Conservation (phyloP, 345 rosid genomes). For the Crucihimalaya himalaica region DNA sequence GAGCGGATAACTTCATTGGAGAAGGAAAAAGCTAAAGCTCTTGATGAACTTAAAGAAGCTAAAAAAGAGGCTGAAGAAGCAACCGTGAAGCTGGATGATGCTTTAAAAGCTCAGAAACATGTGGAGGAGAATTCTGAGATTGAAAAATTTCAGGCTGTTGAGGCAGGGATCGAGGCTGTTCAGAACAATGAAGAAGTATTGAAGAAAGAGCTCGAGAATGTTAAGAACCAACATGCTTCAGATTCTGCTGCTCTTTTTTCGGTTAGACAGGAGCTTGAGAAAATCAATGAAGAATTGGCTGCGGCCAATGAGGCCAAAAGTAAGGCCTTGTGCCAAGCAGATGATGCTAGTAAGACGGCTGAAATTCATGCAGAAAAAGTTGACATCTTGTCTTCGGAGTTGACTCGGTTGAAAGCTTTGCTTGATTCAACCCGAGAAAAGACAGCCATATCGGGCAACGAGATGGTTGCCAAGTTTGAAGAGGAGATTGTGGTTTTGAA, state of each 20-base stretch:
- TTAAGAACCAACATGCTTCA: slow-evolving; percentile 78
- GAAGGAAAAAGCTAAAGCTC: slow-evolving; percentile 73
- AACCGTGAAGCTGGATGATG: slow-evolving; percentile 71
- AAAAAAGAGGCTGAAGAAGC: slow-evolving; percentile 68
- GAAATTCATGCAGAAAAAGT: slow-evolving; percentile 78
- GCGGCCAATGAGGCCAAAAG: slow-evolving; percentile 76
- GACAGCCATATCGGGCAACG: slow-evolving; percentile 50
- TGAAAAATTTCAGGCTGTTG: slow-evolving; percentile 88
- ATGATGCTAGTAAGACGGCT: slow-evolving; percentile 87
- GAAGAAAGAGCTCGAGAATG: slow-evolving; percentile 71
- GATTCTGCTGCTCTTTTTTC: slow-evolving; percentile 80
- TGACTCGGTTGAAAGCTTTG: slow-evolving; percentile 61
- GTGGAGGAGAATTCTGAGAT: slow-evolving; percentile 83
- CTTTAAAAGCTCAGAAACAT: slow-evolving; percentile 83
- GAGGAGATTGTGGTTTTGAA: slow-evolving; percentile 61
- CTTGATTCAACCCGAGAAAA: slow-evolving; percentile 73
- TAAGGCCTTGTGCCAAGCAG: slow-evolving; percentile 87
- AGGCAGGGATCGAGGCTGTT: slow-evolving; percentile 85
- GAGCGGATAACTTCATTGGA: slow-evolving; percentile 64
- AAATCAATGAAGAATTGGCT: slow-evolving; percentile 65
- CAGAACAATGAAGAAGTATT: slow-evolving; percentile 83
- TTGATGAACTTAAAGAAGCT: slow-evolving; percentile 74
- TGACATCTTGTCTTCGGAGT: slow-evolving; percentile 77
- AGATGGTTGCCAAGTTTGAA: slow-evolving; percentile 51
- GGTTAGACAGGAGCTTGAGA: slow-evolving; percentile 72